Conservation (phyloP, 148 eudicot genomes). For the Silene uniflora region DNA sequence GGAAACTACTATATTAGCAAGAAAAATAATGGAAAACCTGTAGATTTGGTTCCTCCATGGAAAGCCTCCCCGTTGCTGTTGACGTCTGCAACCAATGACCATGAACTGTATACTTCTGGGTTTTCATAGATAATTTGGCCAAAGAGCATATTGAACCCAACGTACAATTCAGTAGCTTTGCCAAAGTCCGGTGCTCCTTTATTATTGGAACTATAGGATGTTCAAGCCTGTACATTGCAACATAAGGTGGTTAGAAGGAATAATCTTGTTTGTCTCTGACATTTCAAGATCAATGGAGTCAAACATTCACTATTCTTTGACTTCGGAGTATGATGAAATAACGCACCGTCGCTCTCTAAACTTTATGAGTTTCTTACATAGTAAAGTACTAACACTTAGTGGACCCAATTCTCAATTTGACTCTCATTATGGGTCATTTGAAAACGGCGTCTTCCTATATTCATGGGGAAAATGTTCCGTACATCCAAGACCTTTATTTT, state of each 20-base stretch:
- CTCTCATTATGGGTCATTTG: background rate
- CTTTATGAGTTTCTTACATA: background rate
- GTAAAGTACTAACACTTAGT: background rate
- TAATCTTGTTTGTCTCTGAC: background rate
- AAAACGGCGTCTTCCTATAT: background rate
- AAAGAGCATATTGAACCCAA: conserved; percentile 89
- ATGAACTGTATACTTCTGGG: conserved; percentile 79
- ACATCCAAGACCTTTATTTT: background rate
- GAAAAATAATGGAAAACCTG: conserved; percentile 50
- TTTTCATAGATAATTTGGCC: conserved; percentile 67
- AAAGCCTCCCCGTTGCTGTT: conserved; percentile 92
- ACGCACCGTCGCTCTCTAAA: background rate
- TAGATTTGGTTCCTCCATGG: conserved; percentile 98
- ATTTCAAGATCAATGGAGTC: background rate
- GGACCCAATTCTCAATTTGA: background rate
- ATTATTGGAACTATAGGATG: conserved; percentile 94
- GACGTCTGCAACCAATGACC: conserved; percentile 99
- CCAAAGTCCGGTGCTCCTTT: conserved; percentile 91
- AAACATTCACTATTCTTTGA: background rate
- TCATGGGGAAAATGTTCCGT: background rate
- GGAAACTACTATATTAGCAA: background rate
- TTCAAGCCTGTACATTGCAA: conserved; percentile 57
- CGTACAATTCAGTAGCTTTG: conserved; percentile 82
- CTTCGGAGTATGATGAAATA: background rate
- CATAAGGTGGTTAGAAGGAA: background rate